A percentile compares a stretch with the other conserved stretches of the same genome.
phyloP scores from a whole-genome alignment of 257 asterid species.

The Solanum peruvianum region DNA sequence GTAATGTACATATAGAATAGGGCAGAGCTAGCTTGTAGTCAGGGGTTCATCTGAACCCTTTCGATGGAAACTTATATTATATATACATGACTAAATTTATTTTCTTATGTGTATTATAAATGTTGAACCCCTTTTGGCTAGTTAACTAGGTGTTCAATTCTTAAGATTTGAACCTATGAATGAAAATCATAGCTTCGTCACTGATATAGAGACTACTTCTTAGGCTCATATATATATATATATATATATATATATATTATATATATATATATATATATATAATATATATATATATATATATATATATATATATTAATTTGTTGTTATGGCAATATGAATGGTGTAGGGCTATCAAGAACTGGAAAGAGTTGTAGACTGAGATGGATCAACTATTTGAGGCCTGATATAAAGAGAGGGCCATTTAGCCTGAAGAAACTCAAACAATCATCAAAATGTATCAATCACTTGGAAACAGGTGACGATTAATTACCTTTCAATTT shows the following conservation, averaged over 20 bases:
- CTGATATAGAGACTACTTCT: too few species aligned
- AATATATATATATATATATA: too few species aligned
- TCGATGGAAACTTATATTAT: neutral
- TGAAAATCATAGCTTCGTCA: neutral
- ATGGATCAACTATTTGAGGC: neutral
- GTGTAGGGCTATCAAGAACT: neutral
- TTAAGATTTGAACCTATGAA: neutral
- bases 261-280: too few species aligned
- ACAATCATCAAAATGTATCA: neutral
- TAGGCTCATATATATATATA: too few species aligned
- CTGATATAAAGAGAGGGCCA: neutral
- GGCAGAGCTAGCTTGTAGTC: neutral
- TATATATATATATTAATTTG: neutral
- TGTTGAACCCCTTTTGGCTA: neutral
- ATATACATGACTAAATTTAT: too few species aligned
- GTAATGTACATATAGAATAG: neutral
- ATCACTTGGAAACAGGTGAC: neutral
- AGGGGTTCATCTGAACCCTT: neutral
- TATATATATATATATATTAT: too few species aligned
- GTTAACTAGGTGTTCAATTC: neutral
- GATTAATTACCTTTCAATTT: neutral
- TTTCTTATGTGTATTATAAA: too few species aligned
- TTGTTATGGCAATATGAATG: neutral
- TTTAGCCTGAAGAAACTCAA: neutral
- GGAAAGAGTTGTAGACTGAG: neutral